These are phyloP conservation scores for Trichoderma guizhouense DNA, from an alignment of 2,329 filamentous ascomycete species.

Conservation along the genomic window DNA sequence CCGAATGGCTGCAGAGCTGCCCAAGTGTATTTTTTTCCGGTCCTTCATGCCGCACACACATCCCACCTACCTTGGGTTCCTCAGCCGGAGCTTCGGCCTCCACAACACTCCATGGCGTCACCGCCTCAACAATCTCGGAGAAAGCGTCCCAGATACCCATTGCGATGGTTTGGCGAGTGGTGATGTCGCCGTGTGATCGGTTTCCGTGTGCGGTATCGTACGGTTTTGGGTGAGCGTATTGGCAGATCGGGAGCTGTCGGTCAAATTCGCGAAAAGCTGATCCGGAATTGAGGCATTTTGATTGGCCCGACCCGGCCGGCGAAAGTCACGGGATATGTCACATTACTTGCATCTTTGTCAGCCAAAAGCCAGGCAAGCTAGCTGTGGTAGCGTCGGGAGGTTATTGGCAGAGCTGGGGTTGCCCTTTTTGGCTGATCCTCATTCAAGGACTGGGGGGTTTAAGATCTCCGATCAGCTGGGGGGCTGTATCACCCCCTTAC, in stretches of 20 bases:
- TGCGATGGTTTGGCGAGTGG: slow-evolving; percentile 36
- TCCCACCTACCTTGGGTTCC: slow-evolving; percentile 53
- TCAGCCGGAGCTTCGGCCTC: slow-evolving; percentile 67
- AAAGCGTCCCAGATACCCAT: slow-evolving; percentile 68
- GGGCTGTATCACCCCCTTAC: slow-evolving; percentile 13
- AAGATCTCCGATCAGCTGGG: slow-evolving; percentile 15
- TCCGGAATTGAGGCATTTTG: slow-evolving; percentile 48
- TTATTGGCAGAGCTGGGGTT: slow-evolving; percentile 15
- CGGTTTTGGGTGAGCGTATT: slow-evolving; percentile 32
- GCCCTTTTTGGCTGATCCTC: slow-evolving; percentile 14
- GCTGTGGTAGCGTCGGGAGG: not conserved
- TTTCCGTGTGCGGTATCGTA: slow-evolving; percentile 34
- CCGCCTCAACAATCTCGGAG: slow-evolving; percentile 62
- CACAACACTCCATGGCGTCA: slow-evolving; percentile 61
- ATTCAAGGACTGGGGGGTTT: not conserved
- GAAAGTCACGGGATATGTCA: slow-evolving; percentile 24
- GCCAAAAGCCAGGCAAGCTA: not conserved
- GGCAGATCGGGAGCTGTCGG: slow-evolving; percentile 41
- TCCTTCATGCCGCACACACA: not conserved
- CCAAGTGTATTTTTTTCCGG: not conserved
- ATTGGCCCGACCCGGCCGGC: slow-evolving; percentile 39
- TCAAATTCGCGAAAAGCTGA: slow-evolving; percentile 42
- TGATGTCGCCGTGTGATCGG: slow-evolving; percentile 39
- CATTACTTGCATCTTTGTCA: slow-evolving; percentile 21
- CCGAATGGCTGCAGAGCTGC: slow-evolving; percentile 11